Evolutionary conservation across 352 stramenopile species (phyloP), one percentile per base, ranked within the genome.

Genomic region (Globisporangium mamillatum): DNA sequence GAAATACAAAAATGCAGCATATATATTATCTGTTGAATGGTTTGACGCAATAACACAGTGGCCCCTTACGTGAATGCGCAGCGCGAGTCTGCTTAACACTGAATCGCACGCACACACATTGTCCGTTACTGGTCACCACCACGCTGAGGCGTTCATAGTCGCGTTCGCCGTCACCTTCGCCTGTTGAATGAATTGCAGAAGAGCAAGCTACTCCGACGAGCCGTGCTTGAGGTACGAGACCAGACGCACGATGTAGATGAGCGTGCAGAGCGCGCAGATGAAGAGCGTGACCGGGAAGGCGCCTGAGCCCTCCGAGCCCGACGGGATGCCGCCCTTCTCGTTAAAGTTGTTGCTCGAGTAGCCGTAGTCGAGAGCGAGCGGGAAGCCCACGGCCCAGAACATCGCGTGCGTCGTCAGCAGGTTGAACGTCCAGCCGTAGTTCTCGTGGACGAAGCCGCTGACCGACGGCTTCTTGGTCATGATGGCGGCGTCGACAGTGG

Each of bases 391-490:
- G 65, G 88, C 81, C 88, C 86, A 94, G 76, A 92, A 95, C 80
- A 94, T 71, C 38, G 89, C 72, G 60, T 94, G 85, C 50, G 84
- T 94, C 61, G 78, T 82, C 48, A 92, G 71, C n/a, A 95, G 67
- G 72, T 94, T 95, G 81, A 93, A 93, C 14, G 82, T 93, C 88
- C 86, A 93, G 76, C 86, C 88, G 22, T 79, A 82, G 82, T 93
- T 95, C 70, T 90, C 76, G 41, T 50, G 64, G 59, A 95, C 57
- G 63, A 92, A 95, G 72, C 78, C 76, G 48, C 72, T 36, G 60
- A 93, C 72, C 69, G 65, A 79, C 34, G 75, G 74, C 68, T 71
- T 81, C 36, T 65, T 70, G 41, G 41, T 50, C n/a, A 41, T 29
- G 22, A 63, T 5, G 14, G 27, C 36, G 53, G 24, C 8, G 52